Evolutionary conservation across 1,284 basidiomycete genomes (phyloP), one percentile per base, ranked within the genome.

Genomic region (Fomitopsis betulina): DNA sequence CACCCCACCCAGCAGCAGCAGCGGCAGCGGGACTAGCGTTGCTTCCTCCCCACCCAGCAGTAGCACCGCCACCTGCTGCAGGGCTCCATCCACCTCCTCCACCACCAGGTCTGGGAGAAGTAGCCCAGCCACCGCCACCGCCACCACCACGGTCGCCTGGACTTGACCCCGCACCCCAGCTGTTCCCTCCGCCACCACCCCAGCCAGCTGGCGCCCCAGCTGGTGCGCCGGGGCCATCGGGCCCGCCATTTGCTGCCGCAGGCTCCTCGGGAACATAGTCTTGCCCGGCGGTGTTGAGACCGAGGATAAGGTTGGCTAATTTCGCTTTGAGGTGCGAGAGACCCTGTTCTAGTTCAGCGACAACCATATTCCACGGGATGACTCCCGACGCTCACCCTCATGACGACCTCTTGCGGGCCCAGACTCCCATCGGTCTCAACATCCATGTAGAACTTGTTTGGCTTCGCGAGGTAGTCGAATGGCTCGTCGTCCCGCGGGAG

Each of bases 391-490:
- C 77, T 56, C 56, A 89, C 92, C 79, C 86, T 91, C 78, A 92
- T 85, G 4, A 97, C 85, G 4, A 96, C 93, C 67, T 94, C 93
- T 67, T 93, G 87, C 1, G 95, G 93, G 7, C 86, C 85, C 27
- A 98, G 75, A 67, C 91, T 93, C 7, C 95, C 95, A 60, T 94
- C 93, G 13, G 91, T 91, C 75, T 98, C 95, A 3, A 96, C 90
- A 60, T 93, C 89, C 65, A 94, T 86, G 74, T 97, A 98, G 73
- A 94, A 98, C 68, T 89, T 91, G 39, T 83, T 81, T 1, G 95
- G 91, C 68, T 93, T 88, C 43, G 93, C 92, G 57, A 86, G 85
- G 73, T 85, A 97, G 71, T 97, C 93, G 67, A 96, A 97, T 2
- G 80, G 78, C 67, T 91, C 86, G 62, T 89, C 86, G 49, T 94